Evolutionary conservation across 192 early-diverging fungal species (phyloP).

Genomic region (Chytriomyces sp.): DNA sequence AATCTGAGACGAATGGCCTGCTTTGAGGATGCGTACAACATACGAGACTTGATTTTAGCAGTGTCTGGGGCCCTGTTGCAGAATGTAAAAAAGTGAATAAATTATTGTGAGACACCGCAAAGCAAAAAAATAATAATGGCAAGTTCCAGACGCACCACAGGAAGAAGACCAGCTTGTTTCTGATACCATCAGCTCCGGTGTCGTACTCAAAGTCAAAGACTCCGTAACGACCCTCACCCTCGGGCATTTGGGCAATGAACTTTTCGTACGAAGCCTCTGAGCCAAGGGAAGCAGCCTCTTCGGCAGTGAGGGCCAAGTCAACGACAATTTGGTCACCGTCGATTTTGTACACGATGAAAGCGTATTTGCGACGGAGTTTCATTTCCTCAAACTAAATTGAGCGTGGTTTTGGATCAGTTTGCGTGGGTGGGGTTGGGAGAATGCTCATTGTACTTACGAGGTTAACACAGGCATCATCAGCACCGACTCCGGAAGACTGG

Average conservation of each 20-base stretch:
- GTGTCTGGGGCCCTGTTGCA: slow-evolving; percentile 74
- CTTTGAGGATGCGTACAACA: slow-evolving; percentile 92
- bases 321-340: slow-evolving; percentile 70
- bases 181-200: slow-evolving; percentile 64
- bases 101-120: no score
- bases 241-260: slow-evolving; percentile 69
- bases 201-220: slow-evolving; percentile 84
- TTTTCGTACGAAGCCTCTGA: slow-evolving; percentile 59
- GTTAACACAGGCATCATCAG: background rate
- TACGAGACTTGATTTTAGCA: slow-evolving; percentile 78
- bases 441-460: slow-evolving; percentile 4
- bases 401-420: background rate
- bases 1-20: slow-evolving; percentile 74
- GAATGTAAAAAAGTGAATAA: background rate
- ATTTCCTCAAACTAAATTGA: slow-evolving; percentile 61
- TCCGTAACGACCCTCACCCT: slow-evolving; percentile 42
- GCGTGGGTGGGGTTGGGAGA: background rate
- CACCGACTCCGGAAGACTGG: slow-evolving; percentile 23
- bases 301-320: slow-evolving; percentile 42
- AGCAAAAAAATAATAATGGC: background rate
- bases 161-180: slow-evolving; percentile 88
- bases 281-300: slow-evolving; percentile 39
- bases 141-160: slow-evolving; percentile 67
- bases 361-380: slow-evolving; percentile 71
- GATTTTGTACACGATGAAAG: slow-evolving; percentile 84